These are phyloP conservation scores for Staphylotrichum tortipilum DNA, from an alignment of 495 filamentous ascomycete genomes.

Conservation along the genomic window DNA sequence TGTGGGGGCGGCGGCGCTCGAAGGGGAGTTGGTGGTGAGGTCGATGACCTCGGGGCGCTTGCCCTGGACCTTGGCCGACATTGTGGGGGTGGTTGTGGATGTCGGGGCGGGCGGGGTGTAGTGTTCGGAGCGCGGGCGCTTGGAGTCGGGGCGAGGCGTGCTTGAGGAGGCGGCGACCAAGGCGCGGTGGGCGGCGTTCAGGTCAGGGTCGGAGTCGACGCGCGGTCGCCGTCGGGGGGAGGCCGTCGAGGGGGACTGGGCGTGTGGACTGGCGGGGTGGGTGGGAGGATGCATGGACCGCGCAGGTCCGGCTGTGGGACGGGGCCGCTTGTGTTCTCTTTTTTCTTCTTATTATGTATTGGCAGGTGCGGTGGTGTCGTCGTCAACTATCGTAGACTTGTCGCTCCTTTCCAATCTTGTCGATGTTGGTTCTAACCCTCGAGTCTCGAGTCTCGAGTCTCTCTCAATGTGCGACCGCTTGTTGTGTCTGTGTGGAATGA, in stretches of 20 bases:
- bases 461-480: too few relatives aligned
- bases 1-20: not conserved
- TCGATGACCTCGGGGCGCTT: conserved; percentile 36
- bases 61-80: conserved; percentile 29
- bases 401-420: too few relatives aligned
- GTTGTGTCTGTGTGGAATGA: too few relatives aligned
- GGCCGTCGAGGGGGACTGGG: not conserved
- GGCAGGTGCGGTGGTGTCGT: too few relatives aligned
- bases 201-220: conserved; percentile 8
- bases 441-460: too few relatives aligned
- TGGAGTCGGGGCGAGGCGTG: conserved; percentile 11
- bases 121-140: conserved; percentile 25
- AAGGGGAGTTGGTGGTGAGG: conserved; percentile 20
- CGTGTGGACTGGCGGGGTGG: not conserved
- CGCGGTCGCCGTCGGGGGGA: conserved; percentile 3
- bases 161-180: not conserved
- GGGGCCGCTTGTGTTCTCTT: too few relatives aligned
- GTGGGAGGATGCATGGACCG: conserved; percentile 14
- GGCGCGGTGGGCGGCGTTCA: not conserved
- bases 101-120: conserved; percentile 7
- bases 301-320: conserved; percentile 1
- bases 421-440: too few relatives aligned
- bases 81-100: conserved; percentile 8
- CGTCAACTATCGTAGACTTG: too few relatives aligned
- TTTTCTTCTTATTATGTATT: too few relatives aligned